Conservation (phyloP, 768 basidiomycete genomes). For the Sarcodon aspratus region DNA sequence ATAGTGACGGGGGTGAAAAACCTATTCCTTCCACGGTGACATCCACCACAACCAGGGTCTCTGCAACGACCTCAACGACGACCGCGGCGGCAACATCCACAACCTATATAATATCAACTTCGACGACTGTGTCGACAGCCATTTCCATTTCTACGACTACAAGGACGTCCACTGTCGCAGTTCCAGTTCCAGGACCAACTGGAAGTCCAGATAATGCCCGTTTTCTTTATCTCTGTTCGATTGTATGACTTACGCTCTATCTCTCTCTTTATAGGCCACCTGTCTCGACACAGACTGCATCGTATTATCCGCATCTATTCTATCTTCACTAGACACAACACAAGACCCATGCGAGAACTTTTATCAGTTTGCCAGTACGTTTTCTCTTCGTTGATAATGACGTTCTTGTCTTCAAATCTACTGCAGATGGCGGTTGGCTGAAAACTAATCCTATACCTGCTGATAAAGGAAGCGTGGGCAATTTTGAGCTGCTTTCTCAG, state of each 20-base stretch:
- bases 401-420: conserved; percentile 5
- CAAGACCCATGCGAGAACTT: conserved; percentile 95
- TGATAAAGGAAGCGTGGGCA: conserved; percentile 64
- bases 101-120: conserved; percentile 20
- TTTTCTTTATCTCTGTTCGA: conserved; percentile 25
- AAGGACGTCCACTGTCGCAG: conserved; percentile 14
- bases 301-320: conserved; percentile 67
- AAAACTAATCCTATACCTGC: conserved; percentile 75
- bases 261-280: conserved; percentile 28
- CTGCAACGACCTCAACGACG: conserved; percentile 19
- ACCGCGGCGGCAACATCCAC: conserved; percentile 18
- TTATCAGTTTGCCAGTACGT: conserved; percentile 85
- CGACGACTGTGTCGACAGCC: conserved; percentile 26
- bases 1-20: conserved; percentile 26
- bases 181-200: conserved; percentile 29
- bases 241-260: conserved; percentile 27
- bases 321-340: conserved; percentile 67
- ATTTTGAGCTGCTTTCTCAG: conserved; percentile 61
- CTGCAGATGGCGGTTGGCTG: conserved; percentile 80
- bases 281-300: conserved; percentile 80
- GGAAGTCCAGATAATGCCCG: conserved; percentile 26
- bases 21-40: conserved; percentile 30
- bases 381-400: neutral
- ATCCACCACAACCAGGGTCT: conserved; percentile 23
- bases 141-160: conserved; percentile 15